Evolutionary conservation across 2,329 filamentous ascomycete species (phyloP), one percentile per base, ranked within the genome.

Genomic region (Phialophora macrospora): DNA sequence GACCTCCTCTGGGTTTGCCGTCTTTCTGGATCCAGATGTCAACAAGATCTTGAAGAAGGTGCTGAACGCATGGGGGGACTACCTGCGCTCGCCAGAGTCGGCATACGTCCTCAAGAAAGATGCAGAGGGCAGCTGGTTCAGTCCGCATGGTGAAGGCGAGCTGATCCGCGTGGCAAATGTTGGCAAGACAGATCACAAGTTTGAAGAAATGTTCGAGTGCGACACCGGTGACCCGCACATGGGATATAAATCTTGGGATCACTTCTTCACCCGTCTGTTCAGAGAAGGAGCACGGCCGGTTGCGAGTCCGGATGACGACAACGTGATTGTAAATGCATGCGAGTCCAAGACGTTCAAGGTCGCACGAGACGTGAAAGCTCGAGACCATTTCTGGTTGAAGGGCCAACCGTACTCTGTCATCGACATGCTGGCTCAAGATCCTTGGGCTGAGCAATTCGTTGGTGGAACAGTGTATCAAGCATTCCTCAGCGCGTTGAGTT

Each of bases 391-490:
- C 80, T 91, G 87, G 83, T 80, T 87, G 72, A 92, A 91, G 74
- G 83, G 82, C 8, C 87, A 90, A 75, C 87, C 87, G 0, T 91
- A 91, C 77, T 89, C 86, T 0, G 75, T 89, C 20, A 70, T 79
- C 1, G 85, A 90, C 73, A 90, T 90, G 86, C 79, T 91, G 2
- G 83, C 79, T 0, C 77, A 85, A 70, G 85, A 89, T 70, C 72
- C 79, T 0, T 74, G 86, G 0, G 79, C 85, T 0, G 70, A 78
- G 7, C 72, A 84, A 0, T 91, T 91, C 69, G 82, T 80, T 0
- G 85, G 85, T 5, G 89, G 86, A 1, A 90, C 87, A 0, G 79
- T 91, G 30, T 91, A 91, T 75, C 89, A 92, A 72, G 89, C 88
- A 0, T 91, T 90, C 73, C 78, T 92, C 2, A 87, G 83, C 7